Conservation (phyloP, 2,329 filamentous ascomycete species). For the Colletotrichum coccodes region DNA sequence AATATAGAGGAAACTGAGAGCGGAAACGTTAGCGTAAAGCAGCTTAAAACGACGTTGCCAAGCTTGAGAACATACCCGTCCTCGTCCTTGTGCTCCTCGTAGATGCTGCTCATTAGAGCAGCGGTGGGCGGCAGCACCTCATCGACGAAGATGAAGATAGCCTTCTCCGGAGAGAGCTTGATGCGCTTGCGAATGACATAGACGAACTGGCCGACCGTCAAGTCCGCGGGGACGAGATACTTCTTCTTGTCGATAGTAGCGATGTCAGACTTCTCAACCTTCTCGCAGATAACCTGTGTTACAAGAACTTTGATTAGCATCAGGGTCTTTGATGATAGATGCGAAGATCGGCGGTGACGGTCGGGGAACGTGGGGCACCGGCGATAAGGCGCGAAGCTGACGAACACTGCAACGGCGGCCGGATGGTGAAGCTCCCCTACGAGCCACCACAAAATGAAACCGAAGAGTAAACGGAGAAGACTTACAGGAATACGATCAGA, state of each 20-base stretch:
- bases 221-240: conserved; percentile 95
- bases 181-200: conserved; percentile 99
- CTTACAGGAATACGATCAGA: conserved; percentile 96
- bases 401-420: neutral
- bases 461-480: conserved; percentile 1
- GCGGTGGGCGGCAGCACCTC: conserved; percentile 97
- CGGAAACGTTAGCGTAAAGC: neutral
- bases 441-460: neutral
- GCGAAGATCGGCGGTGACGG: conserved; percentile 28
- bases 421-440: neutral
- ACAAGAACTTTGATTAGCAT: conserved; percentile 35
- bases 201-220: conserved; percentile 99
- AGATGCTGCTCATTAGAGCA: conserved; percentile 98
- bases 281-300: conserved; percentile 94
- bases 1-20: conserved; percentile 90
- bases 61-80: conserved; percentile 63
- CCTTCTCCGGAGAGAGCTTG: conserved; percentile 99
- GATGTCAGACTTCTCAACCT: conserved; percentile 99
- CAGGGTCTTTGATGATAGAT: neutral
- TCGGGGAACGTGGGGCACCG: conserved; percentile 24
- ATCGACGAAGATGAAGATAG: conserved; percentile 99
- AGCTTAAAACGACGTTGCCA: neutral
- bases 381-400: conserved; percentile 26
- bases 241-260: conserved; percentile 99
- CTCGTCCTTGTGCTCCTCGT: conserved; percentile 96